These are phyloP conservation scores for Xylaria sp. DNA, from an alignment of 2,329 filamentous ascomycete genomes.

Conservation along the genomic window DNA sequence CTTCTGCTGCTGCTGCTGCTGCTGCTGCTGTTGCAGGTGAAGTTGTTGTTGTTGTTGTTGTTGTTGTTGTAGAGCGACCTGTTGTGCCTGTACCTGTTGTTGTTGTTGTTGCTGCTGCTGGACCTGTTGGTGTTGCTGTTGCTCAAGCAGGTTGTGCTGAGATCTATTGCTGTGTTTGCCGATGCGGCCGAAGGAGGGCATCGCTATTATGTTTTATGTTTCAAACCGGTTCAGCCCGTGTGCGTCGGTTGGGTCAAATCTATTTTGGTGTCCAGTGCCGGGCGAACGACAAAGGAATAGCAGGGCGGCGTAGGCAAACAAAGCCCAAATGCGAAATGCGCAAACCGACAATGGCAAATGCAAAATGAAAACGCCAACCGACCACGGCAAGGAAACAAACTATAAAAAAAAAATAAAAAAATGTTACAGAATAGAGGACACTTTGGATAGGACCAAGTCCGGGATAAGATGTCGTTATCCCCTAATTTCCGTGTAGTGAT, in stretches of 20 bases:
- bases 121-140: conserved; percentile 51
- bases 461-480: conserved; percentile 22
- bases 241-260: conserved; percentile 29
- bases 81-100: conserved; percentile 46
- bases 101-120: conserved; percentile 50
- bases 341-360: conserved; percentile 26
- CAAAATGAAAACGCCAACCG: background rate
- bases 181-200: conserved; percentile 66
- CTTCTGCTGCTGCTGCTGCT: conserved; percentile 43
- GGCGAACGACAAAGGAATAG: conserved; percentile 29
- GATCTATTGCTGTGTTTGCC: conserved; percentile 60
- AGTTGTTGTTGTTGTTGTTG: conserved; percentile 42
- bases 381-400: conserved; percentile 9
- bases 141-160: conserved; percentile 65
- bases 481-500: conserved; percentile 18
- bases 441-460: conserved; percentile 19
- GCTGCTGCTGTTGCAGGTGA: conserved; percentile 42
- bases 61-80: conserved; percentile 50
- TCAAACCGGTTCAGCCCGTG: conserved; percentile 17
- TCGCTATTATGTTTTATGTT: conserved; percentile 49
- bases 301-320: conserved; percentile 31
- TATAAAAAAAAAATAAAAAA: background rate
- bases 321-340: conserved; percentile 33
- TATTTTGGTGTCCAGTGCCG: conserved; percentile 28
- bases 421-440: conserved; percentile 4